Conservation (phyloP, 2,329 filamentous ascomycete species). For the Furcasterigmium furcatum region DNA sequence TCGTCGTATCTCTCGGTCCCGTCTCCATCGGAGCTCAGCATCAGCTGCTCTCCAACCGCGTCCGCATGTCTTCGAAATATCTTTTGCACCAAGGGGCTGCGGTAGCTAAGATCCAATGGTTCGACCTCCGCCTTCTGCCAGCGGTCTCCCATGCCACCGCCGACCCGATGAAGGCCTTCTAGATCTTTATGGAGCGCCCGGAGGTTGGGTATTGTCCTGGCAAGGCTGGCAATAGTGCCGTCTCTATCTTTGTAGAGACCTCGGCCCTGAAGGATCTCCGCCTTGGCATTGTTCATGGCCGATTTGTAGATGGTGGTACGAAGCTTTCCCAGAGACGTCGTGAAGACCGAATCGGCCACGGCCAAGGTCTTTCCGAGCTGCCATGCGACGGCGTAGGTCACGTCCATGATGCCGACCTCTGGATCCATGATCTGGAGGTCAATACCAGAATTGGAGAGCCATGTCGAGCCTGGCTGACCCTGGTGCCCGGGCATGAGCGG, state of each 20-base stretch:
- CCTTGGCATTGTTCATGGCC: not conserved
- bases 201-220: not conserved
- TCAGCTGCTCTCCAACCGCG: not conserved
- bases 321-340: slow-evolving; percentile 16
- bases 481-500: not conserved
- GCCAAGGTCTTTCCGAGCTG: slow-evolving; percentile 35
- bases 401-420: slow-evolving; percentile 34
- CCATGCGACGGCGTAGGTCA: slow-evolving; percentile 41
- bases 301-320: not conserved
- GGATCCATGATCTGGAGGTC: slow-evolving; percentile 37
- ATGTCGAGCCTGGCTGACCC: slow-evolving; percentile 1
- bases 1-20: slow-evolving; percentile 10
- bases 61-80: not conserved
- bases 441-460: slow-evolving; percentile 24
- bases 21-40: not conserved
- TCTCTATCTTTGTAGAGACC: not conserved
- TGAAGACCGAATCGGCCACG: slow-evolving; percentile 27
- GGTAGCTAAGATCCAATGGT: not conserved
- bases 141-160: not conserved
- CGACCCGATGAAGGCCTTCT: not conserved
- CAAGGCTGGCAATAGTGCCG: not conserved
- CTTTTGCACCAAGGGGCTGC: not conserved
- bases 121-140: not conserved
- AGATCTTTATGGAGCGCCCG: not conserved
- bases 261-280: not conserved